These are phyloP conservation scores for Pseudonitzschia multiseries DNA, from an alignment of 108 stramenopile genomes.

Conservation along the genomic window DNA sequence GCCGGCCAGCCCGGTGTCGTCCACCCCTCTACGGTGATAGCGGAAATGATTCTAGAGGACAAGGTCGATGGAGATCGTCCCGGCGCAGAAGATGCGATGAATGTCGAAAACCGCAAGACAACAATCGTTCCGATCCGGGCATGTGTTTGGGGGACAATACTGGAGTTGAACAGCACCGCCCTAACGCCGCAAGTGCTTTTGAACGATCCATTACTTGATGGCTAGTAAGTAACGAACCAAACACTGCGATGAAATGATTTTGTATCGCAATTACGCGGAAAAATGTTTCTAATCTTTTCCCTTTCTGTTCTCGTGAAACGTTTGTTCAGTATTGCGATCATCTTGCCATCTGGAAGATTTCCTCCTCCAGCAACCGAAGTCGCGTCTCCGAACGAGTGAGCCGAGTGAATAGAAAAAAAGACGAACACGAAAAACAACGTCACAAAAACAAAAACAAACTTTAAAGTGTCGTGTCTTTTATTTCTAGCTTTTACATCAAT, in stretches of 20 bases:
- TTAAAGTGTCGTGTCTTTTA: neutral
- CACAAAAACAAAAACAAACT: neutral
- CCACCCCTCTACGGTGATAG: conserved; percentile 28
- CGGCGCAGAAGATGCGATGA: neutral
- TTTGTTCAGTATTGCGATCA: conserved; percentile 47
- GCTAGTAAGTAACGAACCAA: conserved; percentile 26
- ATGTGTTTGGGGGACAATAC: conserved; percentile 68
- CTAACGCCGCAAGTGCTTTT: conserved; percentile 28
- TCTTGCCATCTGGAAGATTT: conserved; percentile 57
- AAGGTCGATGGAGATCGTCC: neutral
- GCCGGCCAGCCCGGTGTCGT: conserved; percentile 23
- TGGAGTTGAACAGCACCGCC: conserved; percentile 54
- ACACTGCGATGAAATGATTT: neutral
- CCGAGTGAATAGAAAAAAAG: neutral
- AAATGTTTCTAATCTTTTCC: neutral
- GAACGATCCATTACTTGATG: conserved; percentile 71
- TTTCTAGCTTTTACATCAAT: no score
- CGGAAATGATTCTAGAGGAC: conserved; percentile 20
- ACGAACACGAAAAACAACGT: no score
- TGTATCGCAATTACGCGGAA: neutral
- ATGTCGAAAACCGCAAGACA: neutral
- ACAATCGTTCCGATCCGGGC: conserved; percentile 45
- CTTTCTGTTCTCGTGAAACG: neutral
- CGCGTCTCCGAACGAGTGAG: neutral
- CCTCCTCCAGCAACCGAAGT: conserved; percentile 30